These are phyloP conservation scores for Saccharomycopsis phalli DNA, from an alignment of 1,139 yeast genomes.

Conservation along the genomic window DNA sequence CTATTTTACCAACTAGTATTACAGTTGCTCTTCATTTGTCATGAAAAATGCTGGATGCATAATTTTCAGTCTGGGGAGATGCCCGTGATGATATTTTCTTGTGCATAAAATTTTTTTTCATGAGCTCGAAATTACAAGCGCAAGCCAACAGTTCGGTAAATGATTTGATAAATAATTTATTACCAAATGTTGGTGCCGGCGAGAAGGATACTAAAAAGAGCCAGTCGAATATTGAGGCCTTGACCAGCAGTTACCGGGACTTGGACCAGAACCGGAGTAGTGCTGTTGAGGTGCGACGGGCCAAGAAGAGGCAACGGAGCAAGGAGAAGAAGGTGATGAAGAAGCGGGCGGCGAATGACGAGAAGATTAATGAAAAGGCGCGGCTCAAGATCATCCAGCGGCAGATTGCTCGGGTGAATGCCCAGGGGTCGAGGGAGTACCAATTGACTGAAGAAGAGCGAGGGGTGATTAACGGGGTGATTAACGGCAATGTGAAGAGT, in stretches of 20 bases:
- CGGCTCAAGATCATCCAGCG: constrained; percentile 41
- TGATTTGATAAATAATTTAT: background rate
- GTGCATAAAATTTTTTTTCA: background rate
- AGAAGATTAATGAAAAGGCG: constrained; percentile 40
- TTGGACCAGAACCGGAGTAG: constrained; percentile 24
- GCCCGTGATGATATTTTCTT: too few species aligned
- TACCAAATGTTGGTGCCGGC: background rate
- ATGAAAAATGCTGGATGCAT: too few species aligned
- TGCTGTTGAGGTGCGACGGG: constrained; percentile 30
- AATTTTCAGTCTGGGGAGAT: too few species aligned
- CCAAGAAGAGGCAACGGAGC: constrained; percentile 33
- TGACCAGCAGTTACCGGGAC: constrained; percentile 11
- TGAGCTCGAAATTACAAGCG: background rate
- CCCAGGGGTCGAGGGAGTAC: constrained; percentile 12
- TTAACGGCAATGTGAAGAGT: constrained; percentile 40
- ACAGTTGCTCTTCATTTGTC: too few species aligned
- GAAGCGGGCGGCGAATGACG: constrained; percentile 31
- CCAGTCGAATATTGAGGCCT: constrained; percentile 22
- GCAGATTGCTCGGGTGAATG: constrained; percentile 29
- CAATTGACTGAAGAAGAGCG: constrained; percentile 37
- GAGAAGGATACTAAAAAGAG: constrained; percentile 21
- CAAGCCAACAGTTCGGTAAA: background rate
- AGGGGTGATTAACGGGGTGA: constrained; percentile 40
- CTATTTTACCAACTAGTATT: too few species aligned
- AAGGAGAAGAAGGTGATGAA: constrained; percentile 33